phyloP scores from a whole-genome alignment of 202 grass and related monocot species.

The Saccharum hybrid region DNA sequence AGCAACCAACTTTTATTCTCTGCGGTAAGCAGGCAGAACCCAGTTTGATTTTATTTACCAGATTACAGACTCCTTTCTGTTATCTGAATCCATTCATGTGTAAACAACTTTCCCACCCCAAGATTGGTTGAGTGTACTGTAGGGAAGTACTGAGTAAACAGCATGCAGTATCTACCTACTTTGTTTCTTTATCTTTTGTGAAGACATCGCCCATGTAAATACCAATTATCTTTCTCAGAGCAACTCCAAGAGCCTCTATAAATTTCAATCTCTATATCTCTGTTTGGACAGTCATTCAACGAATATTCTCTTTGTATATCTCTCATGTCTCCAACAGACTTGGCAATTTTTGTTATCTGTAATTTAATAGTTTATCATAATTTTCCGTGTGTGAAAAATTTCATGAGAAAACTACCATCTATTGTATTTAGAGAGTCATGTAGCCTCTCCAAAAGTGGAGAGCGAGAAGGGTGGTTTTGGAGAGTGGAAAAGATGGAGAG shows the following conservation, averaged over 20 bases:
- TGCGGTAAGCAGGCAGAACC: background rate
- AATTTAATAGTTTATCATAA: no score
- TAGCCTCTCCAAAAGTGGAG: background rate
- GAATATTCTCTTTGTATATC: background rate
- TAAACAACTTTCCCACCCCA: background rate
- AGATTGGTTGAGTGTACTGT: constrained; percentile 18
- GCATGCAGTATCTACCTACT: background rate
- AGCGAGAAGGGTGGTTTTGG: background rate
- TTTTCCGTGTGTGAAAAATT: no score
- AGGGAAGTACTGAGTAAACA: background rate
- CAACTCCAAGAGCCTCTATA: background rate
- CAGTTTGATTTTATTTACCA: constrained; percentile 11
- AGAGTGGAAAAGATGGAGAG: background rate
- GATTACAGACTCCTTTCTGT: constrained; percentile 15
- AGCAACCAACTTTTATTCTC: constrained; percentile 8
- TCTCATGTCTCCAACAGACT: background rate
- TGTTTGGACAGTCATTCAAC: background rate
- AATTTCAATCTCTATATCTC: background rate
- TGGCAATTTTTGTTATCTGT: background rate
- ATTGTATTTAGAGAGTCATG: background rate
- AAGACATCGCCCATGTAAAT: background rate
- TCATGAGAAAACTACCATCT: background rate
- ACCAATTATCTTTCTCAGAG: background rate
- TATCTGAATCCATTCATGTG: background rate
- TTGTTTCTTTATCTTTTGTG: background rate